Conservation (phyloP, 192 early-diverging fungal genomes). For the Rhizoclosmatium sp. region DNA sequence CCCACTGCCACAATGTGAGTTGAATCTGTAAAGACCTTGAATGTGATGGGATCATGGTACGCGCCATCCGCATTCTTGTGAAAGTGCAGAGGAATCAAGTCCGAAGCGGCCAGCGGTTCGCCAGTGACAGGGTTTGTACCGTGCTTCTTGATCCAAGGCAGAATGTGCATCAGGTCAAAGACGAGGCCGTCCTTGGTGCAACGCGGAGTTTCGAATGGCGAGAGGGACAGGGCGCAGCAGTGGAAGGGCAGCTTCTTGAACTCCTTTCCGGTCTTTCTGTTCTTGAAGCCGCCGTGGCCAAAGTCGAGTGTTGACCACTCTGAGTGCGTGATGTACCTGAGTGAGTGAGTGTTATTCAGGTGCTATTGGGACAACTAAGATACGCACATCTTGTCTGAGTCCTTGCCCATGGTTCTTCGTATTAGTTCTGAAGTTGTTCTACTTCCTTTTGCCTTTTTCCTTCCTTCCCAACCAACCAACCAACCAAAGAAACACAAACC, state of each 20-base stretch:
- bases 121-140: conserved; percentile 88
- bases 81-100: conserved; percentile 81
- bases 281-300: conserved; percentile 58
- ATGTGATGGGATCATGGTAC: conserved; percentile 90
- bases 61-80: conserved; percentile 82
- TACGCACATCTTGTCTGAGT: conserved; percentile 74
- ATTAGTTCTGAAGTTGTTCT: not conserved
- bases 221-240: conserved; percentile 86
- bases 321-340: conserved; percentile 77
- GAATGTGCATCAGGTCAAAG: conserved; percentile 89
- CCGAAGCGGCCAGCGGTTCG: conserved; percentile 67
- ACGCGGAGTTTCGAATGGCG: conserved; percentile 85
- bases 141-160: conserved; percentile 77
- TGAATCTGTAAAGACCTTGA: conserved; percentile 79
- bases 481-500: not conserved
- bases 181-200: conserved; percentile 87
- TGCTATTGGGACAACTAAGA: not conserved
- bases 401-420: conserved; percentile 57
- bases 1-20: conserved; percentile 86
- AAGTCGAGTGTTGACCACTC: conserved; percentile 26
- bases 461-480: not conserved
- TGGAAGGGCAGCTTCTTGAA: conserved; percentile 80
- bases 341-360: not conserved
- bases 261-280: conserved; percentile 52
- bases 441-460: not conserved